phyloP scores from a whole-genome alignment of 148 eudicot species.

The Bassia scoparia region DNA sequence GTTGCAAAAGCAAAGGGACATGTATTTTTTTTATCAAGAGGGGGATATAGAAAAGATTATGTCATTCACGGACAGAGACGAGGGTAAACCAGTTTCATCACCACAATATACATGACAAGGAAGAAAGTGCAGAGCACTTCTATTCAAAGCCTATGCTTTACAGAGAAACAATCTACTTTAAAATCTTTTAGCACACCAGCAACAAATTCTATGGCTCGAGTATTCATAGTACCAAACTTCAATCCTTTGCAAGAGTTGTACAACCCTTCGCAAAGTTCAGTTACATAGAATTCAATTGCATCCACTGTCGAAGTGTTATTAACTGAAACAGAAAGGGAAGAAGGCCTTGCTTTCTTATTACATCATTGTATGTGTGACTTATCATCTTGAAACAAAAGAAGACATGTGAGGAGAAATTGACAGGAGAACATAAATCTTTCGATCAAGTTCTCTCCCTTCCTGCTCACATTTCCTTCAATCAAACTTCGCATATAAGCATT shows the following conservation, averaged over 20 bases:
- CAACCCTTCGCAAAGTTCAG: slow-evolving; percentile 83
- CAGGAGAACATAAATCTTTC: neutral
- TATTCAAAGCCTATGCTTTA: neutral
- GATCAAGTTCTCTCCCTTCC: neutral
- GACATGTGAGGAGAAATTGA: neutral
- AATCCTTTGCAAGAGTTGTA: slow-evolving; percentile 91
- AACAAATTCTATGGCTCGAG: slow-evolving; percentile 80
- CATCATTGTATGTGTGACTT: slow-evolving; percentile 7
- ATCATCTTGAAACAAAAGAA: neutral
- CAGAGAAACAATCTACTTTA: slow-evolving; percentile 47
- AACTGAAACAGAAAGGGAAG: slow-evolving; percentile 45
- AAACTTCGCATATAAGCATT: neutral
- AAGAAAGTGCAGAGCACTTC: neutral
- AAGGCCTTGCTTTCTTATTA: slow-evolving; percentile 14
- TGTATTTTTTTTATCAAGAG: neutral
- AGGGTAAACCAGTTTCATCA: neutral
- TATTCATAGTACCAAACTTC: slow-evolving; percentile 92
- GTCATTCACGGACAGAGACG: too few relatives aligned
- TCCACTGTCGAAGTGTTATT: slow-evolving; percentile 70
- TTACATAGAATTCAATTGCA: slow-evolving; percentile 72
- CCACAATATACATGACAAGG: neutral
- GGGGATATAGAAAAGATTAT: neutral
- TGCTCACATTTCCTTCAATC: neutral
- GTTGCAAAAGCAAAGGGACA: slow-evolving; percentile 3
- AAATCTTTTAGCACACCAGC: slow-evolving; percentile 85